Evolutionary conservation across 257 asterid species (phyloP).

Genomic region (Solanum appendiculatum): DNA sequence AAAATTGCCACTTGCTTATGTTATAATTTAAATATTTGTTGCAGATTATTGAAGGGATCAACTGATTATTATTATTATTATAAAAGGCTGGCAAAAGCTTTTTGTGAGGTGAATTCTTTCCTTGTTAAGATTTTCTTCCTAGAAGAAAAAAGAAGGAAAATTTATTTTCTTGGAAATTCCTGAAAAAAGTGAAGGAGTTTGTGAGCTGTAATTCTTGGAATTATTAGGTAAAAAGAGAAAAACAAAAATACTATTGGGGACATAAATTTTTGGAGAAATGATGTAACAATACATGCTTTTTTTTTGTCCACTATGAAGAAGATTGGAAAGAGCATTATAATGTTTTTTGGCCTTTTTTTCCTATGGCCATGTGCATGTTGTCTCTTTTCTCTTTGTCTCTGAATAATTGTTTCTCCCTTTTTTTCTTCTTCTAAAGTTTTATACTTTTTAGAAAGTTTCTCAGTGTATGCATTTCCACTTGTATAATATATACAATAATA

Average conservation of each 20-base stretch:
- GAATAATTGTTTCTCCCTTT: conserved; percentile 21
- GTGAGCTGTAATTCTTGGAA: conserved; percentile 1
- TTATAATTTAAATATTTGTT: background rate
- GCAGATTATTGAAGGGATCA: conserved; percentile 38
- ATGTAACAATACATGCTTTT: conserved; percentile 14
- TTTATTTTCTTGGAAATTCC: background rate
- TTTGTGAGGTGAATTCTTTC: conserved; percentile 6
- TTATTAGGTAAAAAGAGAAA: background rate
- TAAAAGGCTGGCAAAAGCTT: conserved; percentile 8
- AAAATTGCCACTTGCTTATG: background rate
- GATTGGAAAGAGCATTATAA: conserved; percentile 16
- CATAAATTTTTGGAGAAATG: conserved; percentile 1
- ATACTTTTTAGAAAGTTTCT: conserved; percentile 26
- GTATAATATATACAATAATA: background rate
- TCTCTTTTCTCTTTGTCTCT: conserved; percentile 31
- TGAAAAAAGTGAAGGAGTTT: background rate
- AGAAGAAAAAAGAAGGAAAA: background rate
- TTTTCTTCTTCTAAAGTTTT: conserved; percentile 16
- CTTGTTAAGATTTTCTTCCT: background rate
- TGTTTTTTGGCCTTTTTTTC: conserved; percentile 36
- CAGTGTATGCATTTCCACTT: background rate
- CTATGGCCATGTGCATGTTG: conserved; percentile 55
- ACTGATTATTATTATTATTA: background rate
- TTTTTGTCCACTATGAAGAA: conserved; percentile 25
- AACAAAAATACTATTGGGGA: conserved; percentile 2